Evolutionary conservation across 2,329 filamentous ascomycete species (phyloP).

Genomic region (Rhexocercosporidium sp.): DNA sequence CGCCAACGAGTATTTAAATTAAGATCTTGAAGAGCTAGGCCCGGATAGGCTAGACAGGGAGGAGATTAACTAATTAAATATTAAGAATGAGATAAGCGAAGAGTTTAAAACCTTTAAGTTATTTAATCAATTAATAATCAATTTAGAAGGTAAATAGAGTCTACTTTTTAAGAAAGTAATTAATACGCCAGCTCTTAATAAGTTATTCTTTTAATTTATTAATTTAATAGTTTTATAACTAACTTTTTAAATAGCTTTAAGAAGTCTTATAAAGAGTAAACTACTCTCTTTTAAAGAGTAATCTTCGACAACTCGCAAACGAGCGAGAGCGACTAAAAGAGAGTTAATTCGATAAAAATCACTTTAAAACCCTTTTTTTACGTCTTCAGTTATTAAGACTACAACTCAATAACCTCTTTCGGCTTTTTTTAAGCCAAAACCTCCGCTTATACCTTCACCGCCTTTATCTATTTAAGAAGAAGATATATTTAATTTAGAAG

Average conservation of each 20-base stretch:
- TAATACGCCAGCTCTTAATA: neutral
- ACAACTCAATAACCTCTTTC: no score
- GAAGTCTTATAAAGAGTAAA: neutral
- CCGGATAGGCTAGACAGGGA: neutral
- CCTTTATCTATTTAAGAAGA: no score
- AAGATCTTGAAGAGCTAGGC: neutral
- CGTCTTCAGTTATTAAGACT: no score
- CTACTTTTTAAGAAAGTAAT: neutral
- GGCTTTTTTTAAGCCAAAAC: no score
- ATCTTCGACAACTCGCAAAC: no score
- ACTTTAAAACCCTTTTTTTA: no score
- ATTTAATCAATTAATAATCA: neutral
- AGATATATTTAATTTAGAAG: no score
- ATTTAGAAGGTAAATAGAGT: neutral
- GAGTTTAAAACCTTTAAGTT: neutral
- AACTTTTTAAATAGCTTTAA: neutral
- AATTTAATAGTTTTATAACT: no score
- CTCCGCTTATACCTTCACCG: no score
- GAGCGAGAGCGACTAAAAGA: no score
- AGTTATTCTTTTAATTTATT: neutral
- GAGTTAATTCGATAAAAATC: no score
- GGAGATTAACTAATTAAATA: neutral
- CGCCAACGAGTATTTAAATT: neutral
- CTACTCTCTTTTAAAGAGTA: no score
- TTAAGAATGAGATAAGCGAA: neutral